Conservation (phyloP, 164 flowering plant species). For the Vitis labrusca region DNA sequence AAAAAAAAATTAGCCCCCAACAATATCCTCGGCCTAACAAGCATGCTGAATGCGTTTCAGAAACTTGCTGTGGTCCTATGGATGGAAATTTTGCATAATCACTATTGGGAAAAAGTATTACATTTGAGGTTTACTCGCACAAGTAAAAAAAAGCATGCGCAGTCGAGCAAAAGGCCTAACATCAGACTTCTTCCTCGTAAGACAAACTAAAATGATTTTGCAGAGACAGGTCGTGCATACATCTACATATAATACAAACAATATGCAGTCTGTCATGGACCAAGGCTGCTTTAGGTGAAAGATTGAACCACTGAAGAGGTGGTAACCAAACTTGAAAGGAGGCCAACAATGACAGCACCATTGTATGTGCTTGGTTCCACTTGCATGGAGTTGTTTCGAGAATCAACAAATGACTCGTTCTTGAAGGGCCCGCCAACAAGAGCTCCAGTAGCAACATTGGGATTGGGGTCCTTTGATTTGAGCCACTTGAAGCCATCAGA, state of each 20-base stretch:
- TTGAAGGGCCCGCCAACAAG: constrained; percentile 89
- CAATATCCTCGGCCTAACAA: no score
- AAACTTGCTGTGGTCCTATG: no score
- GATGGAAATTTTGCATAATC: no score
- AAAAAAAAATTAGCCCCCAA: no score
- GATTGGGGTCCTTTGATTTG: constrained; percentile 60
- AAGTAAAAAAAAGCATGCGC: background rate
- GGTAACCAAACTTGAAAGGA: constrained; percentile 79
- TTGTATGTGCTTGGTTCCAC: constrained; percentile 87
- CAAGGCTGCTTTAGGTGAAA: constrained; percentile 37
- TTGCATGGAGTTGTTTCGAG: constrained; percentile 81
- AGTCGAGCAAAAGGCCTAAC: background rate
- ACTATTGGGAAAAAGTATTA: no score
- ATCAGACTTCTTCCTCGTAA: background rate
- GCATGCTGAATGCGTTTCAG: no score
- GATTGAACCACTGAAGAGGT: constrained; percentile 74
- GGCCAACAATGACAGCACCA: constrained; percentile 73
- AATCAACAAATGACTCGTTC: constrained; percentile 68
- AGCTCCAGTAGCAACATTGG: constrained; percentile 79
- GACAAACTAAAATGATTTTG: background rate
- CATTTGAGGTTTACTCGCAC: background rate
- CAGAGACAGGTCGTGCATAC: background rate
- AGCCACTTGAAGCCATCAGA: constrained; percentile 74
- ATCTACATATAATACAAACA: constrained; percentile 14
- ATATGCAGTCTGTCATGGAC: constrained; percentile 2